These are phyloP conservation scores for Aspergillus ochraceus DNA, from an alignment of 2,329 filamentous ascomycete species.

Conservation along the genomic window DNA sequence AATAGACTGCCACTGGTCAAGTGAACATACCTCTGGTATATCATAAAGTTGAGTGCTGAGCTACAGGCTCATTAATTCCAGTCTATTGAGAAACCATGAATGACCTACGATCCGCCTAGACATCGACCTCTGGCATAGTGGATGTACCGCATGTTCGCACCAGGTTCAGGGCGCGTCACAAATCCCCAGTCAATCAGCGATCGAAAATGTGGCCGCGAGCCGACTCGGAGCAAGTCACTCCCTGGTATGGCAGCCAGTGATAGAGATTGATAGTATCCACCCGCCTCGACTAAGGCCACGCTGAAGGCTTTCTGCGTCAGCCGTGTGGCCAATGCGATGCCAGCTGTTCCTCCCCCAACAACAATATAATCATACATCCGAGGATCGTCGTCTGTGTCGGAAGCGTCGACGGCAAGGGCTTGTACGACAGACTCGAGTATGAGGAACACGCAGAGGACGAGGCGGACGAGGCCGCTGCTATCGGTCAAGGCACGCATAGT, in stretches of 20 bases:
- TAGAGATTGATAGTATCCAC: conserved; percentile 26
- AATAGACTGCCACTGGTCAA: neutral
- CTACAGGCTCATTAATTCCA: conserved; percentile 6
- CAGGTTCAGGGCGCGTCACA: conserved; percentile 18
- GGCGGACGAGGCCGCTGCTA: neutral
- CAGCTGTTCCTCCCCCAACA: conserved; percentile 30
- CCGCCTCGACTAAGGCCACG: conserved; percentile 33
- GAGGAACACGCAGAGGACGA: neutral
- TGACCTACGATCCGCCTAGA: conserved; percentile 13
- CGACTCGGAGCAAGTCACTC: conserved; percentile 18
- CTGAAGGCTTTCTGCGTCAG: conserved; percentile 24
- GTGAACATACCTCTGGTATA: conserved; percentile 21
- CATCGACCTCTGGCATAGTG: conserved; percentile 19
- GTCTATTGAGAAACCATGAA: neutral
- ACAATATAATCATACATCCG: conserved; percentile 28
- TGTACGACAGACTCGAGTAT: neutral
- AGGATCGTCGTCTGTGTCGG: neutral
- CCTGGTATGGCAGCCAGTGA: conserved; percentile 24
- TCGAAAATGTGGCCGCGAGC: conserved; percentile 21
- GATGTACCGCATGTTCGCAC: conserved; percentile 22
- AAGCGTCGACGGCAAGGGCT: neutral
- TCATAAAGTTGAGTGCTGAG: conserved; percentile 24
- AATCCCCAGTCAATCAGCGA: conserved; percentile 28
- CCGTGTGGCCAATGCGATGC: conserved; percentile 25
- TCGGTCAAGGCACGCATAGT: neutral